Conservation (phyloP, 306 rosid species). For the Cucumis sativus region Cucumber_9930_V3 NC_026657.2:32829001-32829500, state of each 20-base stretch:
- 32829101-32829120: neutral
- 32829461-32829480: slow-evolving; percentile 61
- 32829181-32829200: slow-evolving; percentile 64
- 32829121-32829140: slow-evolving; percentile 64
- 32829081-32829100: neutral
- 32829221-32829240: slow-evolving; percentile 68
- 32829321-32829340: slow-evolving; percentile 70
- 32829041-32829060: neutral
- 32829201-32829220: slow-evolving; percentile 89
- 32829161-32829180: slow-evolving; percentile 72
- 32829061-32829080: neutral
- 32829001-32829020: too few species aligned
- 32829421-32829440: slow-evolving; percentile 66
- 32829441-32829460: slow-evolving; percentile 70
- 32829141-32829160: slow-evolving; percentile 40
- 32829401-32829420: slow-evolving; percentile 81
- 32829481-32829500: slow-evolving; percentile 53
- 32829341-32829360: slow-evolving; percentile 76
- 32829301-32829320: slow-evolving; percentile 48
- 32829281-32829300: neutral
- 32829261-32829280: slow-evolving; percentile 25
- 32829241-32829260: slow-evolving; percentile 35
- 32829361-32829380: slow-evolving; percentile 89
- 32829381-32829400: slow-evolving; percentile 50
- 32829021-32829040: too few species aligned